These are phyloP conservation scores for Paecilomyces variotii DNA, from an alignment of 2,329 filamentous ascomycete genomes.

Conservation along the genomic window DNA sequence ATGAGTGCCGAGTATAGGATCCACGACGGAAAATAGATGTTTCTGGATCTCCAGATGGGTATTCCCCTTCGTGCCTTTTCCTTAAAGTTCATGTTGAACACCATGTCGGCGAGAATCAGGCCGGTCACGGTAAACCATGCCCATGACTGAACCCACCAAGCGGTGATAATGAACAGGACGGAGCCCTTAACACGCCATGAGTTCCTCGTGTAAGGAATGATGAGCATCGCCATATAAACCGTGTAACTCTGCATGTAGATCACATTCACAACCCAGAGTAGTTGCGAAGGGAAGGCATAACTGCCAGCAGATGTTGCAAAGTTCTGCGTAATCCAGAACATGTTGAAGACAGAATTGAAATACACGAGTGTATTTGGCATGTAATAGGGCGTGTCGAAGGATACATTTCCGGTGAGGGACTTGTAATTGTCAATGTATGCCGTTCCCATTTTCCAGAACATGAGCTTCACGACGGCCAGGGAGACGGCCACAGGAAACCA, in stretches of 20 bases:
- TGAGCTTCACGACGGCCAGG: slow-evolving; percentile 31
- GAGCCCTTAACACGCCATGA: slow-evolving; percentile 35
- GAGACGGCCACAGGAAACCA: slow-evolving; percentile 34
- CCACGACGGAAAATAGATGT: slow-evolving; percentile 22
- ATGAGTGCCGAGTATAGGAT: slow-evolving; percentile 22
- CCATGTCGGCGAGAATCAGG: slow-evolving; percentile 33
- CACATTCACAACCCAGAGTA: slow-evolving; percentile 39
- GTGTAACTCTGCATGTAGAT: slow-evolving; percentile 42
- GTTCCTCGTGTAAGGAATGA: slow-evolving; percentile 35
- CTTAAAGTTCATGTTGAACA: slow-evolving; percentile 35
- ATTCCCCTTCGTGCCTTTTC: slow-evolving; percentile 13
- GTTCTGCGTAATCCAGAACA: slow-evolving; percentile 38
- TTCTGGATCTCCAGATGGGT: slow-evolving; percentile 7
- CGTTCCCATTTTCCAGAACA: slow-evolving; percentile 24
- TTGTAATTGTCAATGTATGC: slow-evolving; percentile 33
- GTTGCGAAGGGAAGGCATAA: slow-evolving; percentile 37
- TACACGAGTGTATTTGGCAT: slow-evolving; percentile 34
- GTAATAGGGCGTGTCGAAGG: slow-evolving; percentile 24
- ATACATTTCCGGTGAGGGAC: slow-evolving; percentile 26
- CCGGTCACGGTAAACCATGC: slow-evolving; percentile 40
- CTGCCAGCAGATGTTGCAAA: slow-evolving; percentile 34
- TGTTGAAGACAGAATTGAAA: slow-evolving; percentile 40
- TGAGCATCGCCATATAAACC: slow-evolving; percentile 42
- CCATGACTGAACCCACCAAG: slow-evolving; percentile 41
- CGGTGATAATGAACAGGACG: slow-evolving; percentile 33